Evolutionary conservation across 2,329 filamentous ascomycete species (phyloP).

Genomic region (Ceratocystis harringtonii): DNA sequence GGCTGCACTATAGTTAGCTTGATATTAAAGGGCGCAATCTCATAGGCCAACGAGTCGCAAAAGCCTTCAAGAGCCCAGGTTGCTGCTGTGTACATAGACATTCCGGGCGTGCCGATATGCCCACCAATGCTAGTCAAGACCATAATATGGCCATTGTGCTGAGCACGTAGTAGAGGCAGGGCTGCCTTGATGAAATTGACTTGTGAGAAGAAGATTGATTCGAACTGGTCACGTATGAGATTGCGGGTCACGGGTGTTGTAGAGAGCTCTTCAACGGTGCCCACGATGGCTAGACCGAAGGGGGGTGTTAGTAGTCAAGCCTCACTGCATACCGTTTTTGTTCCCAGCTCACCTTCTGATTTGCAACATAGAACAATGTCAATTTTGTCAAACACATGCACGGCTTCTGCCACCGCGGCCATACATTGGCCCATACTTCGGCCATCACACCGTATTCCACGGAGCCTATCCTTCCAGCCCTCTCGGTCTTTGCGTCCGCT

Average conservation of each 20-base stretch:
- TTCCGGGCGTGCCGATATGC: conserved; percentile 80
- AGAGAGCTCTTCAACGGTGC: conserved; percentile 78
- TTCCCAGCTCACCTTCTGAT: conserved; percentile 50
- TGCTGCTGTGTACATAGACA: conserved; percentile 80
- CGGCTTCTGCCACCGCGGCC: conserved; percentile 72
- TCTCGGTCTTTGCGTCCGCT: conserved; percentile 48
- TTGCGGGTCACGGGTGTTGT: conserved; percentile 57
- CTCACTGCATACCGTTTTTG: neutral
- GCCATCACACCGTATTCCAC: conserved; percentile 49
- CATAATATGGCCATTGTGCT: conserved; percentile 78
- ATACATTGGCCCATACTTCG: conserved; percentile 56
- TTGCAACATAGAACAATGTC: conserved; percentile 86
- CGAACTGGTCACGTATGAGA: conserved; percentile 80
- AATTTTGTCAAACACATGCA: conserved; percentile 68
- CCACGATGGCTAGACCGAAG: conserved; percentile 52
- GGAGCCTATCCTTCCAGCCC: conserved; percentile 67
- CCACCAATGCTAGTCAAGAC: conserved; percentile 80
- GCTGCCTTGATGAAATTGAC: conserved; percentile 90
- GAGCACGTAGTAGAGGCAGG: conserved; percentile 62
- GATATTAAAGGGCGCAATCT: conserved; percentile 92
- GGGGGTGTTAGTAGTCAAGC: neutral
- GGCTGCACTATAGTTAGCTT: conserved; percentile 93
- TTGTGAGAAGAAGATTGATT: conserved; percentile 86
- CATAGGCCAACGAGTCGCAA: conserved; percentile 88
- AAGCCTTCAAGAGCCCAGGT: conserved; percentile 94